Base-by-base conservation (phyloP, 2,329 filamentous ascomycete genomes). In the Penicillium sp. region DNA sequence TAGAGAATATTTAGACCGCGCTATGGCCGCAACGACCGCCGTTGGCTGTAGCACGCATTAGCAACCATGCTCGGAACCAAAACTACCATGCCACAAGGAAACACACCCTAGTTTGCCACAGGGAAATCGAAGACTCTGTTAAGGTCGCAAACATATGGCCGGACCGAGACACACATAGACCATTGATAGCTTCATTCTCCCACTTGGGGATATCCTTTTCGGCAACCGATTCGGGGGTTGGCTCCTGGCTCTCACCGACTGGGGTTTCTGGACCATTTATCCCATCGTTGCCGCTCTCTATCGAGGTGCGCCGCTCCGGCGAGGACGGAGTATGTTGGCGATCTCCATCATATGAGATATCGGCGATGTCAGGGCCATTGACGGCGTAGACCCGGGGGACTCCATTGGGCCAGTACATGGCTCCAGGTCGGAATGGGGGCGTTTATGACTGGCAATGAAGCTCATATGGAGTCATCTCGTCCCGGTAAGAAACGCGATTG, bases 21-120 rank as follows among this genome's bases (percentile, higher is more conserved):
- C 83, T 48, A 97, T 87, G 26, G 92, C 86, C 58, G 92, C 92
- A 52, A 98, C 84, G 29, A 97, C 86, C 24, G 93, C 92, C 53
- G 91, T 93, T 48, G 95, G 95, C 90, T 96, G 39, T 37, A 35
- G 24, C 7, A 22, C 21, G 27, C 72, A 51, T 60, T 53, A 69
- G 63, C 57, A 62, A 63, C 71, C 58, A 70, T 63, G 63, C 59
- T 27, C 60, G 45, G 48, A 55, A 27, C 6, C 14, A 7, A 35
- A 27, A 46, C 9, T 24, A 45, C 16, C 26, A 22, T 21, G n/a
- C 10, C 21, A 29, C 10, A 27, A 13, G 48, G 48, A 47, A 39
- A 68, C 80, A 58, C 82, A 92, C 91, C 84, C 93, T 93, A 54
- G 91, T 93, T 78, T 99, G 95, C 95, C 95, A 99, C 64, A 99